Percentiles rank a stretch among this genome's conserved stretches.
Conservation (phyloP, 2,329 filamentous ascomycete species). For the Cladosporium sp. region DNA sequence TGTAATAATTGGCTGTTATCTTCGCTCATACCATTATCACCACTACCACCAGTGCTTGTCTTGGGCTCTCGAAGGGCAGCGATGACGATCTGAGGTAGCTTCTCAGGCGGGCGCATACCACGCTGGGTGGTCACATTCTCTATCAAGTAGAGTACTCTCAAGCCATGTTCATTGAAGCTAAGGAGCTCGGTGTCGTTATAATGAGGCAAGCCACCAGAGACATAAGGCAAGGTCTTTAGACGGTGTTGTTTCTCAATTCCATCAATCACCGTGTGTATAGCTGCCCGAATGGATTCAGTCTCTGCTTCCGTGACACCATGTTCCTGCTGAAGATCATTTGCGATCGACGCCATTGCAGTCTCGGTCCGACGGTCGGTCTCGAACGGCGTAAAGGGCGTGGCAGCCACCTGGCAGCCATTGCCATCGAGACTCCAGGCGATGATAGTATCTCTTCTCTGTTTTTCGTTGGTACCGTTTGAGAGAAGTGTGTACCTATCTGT, state of each 20-base stretch:
- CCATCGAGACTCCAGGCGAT: not conserved
- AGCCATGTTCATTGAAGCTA: not conserved
- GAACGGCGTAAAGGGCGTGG: not conserved
- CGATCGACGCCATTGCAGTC: not conserved
- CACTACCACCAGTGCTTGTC: not conserved
- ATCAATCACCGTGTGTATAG: not conserved
- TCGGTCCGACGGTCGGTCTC: not conserved
- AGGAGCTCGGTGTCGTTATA: not conserved
- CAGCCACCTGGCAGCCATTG: not conserved
- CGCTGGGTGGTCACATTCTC: not conserved
- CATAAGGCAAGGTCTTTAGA: not conserved
- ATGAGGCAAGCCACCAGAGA: not conserved
- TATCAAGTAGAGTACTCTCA: not conserved
- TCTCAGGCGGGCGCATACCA: not conserved
- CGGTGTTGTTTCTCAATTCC: not conserved
- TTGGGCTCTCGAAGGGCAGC: not conserved
- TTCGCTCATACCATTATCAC: not conserved
- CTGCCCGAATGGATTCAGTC: not conserved
- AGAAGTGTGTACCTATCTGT: not conserved
- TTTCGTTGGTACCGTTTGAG: not conserved
- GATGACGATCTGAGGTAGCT: not conserved
- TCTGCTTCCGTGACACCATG: not conserved
- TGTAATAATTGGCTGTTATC: not conserved
- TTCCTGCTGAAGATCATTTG: not conserved
- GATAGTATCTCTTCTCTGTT: not conserved